Evolutionary conservation across 1,284 basidiomycete species (phyloP).

Genomic region (Grifola frondosa): DNA sequence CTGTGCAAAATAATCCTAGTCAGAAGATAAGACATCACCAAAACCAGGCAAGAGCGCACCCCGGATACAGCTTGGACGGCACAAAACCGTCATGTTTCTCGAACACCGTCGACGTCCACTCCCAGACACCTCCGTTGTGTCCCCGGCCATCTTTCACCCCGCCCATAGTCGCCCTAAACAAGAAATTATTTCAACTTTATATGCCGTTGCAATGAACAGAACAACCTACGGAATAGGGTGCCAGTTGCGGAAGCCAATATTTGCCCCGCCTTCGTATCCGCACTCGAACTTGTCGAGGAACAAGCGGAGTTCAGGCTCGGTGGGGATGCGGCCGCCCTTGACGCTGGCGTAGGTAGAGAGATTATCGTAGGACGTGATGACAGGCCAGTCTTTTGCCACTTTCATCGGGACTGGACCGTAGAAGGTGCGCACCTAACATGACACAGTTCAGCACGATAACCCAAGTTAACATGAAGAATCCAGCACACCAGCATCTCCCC

Average conservation of each 20-base stretch:
- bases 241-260: slow-evolving; percentile 91
- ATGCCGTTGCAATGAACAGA: not conserved
- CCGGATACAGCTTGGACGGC: slow-evolving; percentile 80
- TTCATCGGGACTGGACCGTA: slow-evolving; percentile 84
- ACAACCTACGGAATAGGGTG: slow-evolving; percentile 82
- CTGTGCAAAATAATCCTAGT: slow-evolving; percentile 33
- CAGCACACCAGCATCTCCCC: slow-evolving; percentile 47
- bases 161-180: slow-evolving; percentile 60
- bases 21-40: not conserved
- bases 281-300: slow-evolving; percentile 73
- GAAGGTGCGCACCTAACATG: slow-evolving; percentile 71
- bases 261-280: slow-evolving; percentile 73
- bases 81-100: slow-evolving; percentile 75
- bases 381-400: slow-evolving; percentile 82
- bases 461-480: slow-evolving; percentile 1
- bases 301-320: slow-evolving; percentile 82
- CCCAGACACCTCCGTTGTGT: slow-evolving; percentile 97
- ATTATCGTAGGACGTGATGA: slow-evolving; percentile 80
- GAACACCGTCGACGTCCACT: slow-evolving; percentile 90
- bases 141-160: slow-evolving; percentile 48
- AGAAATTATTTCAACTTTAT: not conserved
- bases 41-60: slow-evolving; percentile 39
- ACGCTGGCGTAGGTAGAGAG: slow-evolving; percentile 78
- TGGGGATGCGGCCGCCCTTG: slow-evolving; percentile 90
- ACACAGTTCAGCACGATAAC: too few relatives aligned